Evolutionary conservation across 768 basidiomycete genomes (phyloP).

Genomic region (Collybia sp.): DNA sequence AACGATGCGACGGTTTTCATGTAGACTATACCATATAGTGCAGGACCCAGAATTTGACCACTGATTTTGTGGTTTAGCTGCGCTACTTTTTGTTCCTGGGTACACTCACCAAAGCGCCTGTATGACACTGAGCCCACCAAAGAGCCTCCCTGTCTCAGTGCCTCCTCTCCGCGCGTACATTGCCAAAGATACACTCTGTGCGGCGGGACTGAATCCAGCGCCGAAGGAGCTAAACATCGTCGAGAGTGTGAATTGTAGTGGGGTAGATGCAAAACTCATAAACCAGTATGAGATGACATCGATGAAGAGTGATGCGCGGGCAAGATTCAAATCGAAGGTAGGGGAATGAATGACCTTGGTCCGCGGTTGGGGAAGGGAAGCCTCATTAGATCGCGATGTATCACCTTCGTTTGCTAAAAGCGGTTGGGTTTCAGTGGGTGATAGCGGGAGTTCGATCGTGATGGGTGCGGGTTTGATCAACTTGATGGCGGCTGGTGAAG

Average conservation of each 20-base stretch:
- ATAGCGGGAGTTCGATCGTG: constrained; percentile 13
- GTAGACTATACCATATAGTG: constrained; percentile 69
- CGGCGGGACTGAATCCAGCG: constrained; percentile 58
- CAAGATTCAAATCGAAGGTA: constrained; percentile 65
- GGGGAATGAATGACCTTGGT: constrained; percentile 34
- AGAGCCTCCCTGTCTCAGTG: constrained; percentile 67
- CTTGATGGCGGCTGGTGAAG: constrained; percentile 45
- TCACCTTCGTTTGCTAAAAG: constrained; percentile 12
- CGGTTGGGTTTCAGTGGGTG: constrained; percentile 22
- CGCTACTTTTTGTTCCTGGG: not conserved
- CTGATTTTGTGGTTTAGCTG: constrained; percentile 26
- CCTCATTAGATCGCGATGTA: constrained; percentile 7
- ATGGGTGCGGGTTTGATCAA: constrained; percentile 40
- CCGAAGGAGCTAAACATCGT: constrained; percentile 53
- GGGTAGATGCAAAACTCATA: constrained; percentile 43
- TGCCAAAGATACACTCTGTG: constrained; percentile 69
- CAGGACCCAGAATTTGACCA: constrained; percentile 65
- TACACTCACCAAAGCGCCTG: constrained; percentile 55
- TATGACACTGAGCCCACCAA: constrained; percentile 76
- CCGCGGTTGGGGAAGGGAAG: constrained; percentile 8
- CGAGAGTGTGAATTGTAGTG: constrained; percentile 46
- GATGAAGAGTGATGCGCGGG: constrained; percentile 54
- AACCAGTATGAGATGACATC: constrained; percentile 47
- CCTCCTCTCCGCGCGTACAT: constrained; percentile 52
- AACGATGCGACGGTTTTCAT: constrained; percentile 64